These are phyloP conservation scores for Diplodia scrobiculata DNA, from an alignment of 2,329 filamentous ascomycete species.

Conservation along the genomic window DNA sequence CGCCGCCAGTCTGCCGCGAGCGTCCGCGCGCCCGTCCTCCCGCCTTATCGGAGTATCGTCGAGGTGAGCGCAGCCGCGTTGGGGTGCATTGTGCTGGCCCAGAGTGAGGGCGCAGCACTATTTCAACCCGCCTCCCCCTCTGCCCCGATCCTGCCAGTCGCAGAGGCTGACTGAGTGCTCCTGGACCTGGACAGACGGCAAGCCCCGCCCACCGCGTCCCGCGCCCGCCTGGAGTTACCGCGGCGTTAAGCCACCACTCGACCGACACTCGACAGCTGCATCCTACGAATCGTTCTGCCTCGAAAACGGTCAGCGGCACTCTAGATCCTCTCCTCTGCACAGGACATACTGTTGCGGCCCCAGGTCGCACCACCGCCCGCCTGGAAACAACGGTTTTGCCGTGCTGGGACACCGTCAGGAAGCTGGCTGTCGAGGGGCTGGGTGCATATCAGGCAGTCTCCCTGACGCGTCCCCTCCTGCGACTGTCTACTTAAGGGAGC, in stretches of 20 bases:
- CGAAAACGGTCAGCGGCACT: background rate
- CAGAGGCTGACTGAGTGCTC: slow-evolving; percentile 7
- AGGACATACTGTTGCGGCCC: slow-evolving; percentile 4
- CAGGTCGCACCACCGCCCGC: background rate
- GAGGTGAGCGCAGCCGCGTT: slow-evolving; percentile 18
- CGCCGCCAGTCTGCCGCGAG: background rate
- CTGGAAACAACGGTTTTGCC: background rate
- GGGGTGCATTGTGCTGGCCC: background rate
- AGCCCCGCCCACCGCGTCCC: slow-evolving; percentile 13
- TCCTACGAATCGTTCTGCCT: background rate
- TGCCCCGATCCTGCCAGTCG: slow-evolving; percentile 3
- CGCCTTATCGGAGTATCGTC: slow-evolving; percentile 10
- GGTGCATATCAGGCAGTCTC: slow-evolving; percentile 17
- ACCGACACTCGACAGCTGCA: slow-evolving; percentile 10
- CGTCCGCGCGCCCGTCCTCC: background rate
- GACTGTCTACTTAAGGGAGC: slow-evolving; percentile 6
- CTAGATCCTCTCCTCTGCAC: background rate
- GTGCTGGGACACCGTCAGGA: slow-evolving; percentile 14
- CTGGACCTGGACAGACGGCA: slow-evolving; percentile 1
- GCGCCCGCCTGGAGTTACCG: slow-evolving; percentile 27
- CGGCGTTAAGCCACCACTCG: slow-evolving; percentile 28
- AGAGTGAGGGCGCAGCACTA: slow-evolving; percentile 23
- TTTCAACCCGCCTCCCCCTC: slow-evolving; percentile 13
- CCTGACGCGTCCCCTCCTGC: slow-evolving; percentile 8
- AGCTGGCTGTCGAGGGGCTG: slow-evolving; percentile 8